Percentiles rank a stretch among this genome's conserved stretches.
phyloP scores from a whole-genome alignment of 2,329 filamentous ascomycete species.

The Colletotrichum tropicicola region DNA sequence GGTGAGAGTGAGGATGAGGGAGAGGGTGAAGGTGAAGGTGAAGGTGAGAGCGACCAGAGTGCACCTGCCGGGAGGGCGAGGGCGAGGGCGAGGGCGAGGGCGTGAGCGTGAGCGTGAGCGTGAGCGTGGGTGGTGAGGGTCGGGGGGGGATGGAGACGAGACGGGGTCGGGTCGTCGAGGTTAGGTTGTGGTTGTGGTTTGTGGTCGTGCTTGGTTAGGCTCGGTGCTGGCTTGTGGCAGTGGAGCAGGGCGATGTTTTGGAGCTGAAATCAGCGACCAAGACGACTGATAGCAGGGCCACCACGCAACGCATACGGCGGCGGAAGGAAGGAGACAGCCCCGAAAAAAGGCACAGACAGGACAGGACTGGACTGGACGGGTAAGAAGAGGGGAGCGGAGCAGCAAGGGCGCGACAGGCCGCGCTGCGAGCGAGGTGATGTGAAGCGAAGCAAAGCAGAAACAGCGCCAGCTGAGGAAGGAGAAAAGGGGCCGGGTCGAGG shows the following conservation, averaged over 20 bases:
- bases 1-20: background rate
- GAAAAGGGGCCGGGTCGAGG: constrained; percentile 24
- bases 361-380: background rate
- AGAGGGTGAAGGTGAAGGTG: background rate
- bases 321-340: background rate
- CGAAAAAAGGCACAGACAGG: background rate
- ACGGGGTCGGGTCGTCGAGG: constrained; percentile 26
- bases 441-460: constrained; percentile 9
- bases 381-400: background rate
- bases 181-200: constrained; percentile 19
- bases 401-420: background rate
- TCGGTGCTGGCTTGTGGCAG: constrained; percentile 19
- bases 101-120: no score
- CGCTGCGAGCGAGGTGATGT: constrained; percentile 10
- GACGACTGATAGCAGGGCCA: background rate
- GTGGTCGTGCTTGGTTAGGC: background rate
- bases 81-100: background rate
- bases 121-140: constrained; percentile 15
- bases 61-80: background rate
- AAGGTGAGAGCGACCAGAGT: constrained; percentile 1
- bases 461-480: constrained; percentile 5
- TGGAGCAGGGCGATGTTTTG: constrained; percentile 25
- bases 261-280: constrained; percentile 22
- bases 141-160: constrained; percentile 18
- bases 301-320: constrained; percentile 1